phyloP scores from a whole-genome alignment of 2,329 filamentous ascomycete species.

The Alternaria burnsii region DNA sequence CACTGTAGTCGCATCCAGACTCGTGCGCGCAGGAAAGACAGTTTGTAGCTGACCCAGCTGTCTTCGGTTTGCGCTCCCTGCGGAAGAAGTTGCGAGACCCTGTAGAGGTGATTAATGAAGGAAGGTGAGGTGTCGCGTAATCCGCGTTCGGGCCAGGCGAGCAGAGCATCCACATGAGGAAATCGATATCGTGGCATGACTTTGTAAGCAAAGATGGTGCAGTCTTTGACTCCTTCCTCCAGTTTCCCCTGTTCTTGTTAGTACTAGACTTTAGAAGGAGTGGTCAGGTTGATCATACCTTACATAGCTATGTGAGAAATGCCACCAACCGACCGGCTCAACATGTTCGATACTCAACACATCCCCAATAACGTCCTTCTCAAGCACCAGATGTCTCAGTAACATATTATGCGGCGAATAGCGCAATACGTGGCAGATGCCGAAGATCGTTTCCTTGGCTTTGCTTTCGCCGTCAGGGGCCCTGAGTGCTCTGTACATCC shows the following conservation, averaged over 20 bases:
- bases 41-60: slow-evolving; percentile 81
- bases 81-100: slow-evolving; percentile 83
- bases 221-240: slow-evolving; percentile 80
- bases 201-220: slow-evolving; percentile 89
- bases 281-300: slow-evolving; percentile 54
- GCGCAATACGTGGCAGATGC: slow-evolving; percentile 90
- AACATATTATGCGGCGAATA: slow-evolving; percentile 94
- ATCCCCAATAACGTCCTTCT: slow-evolving; percentile 81
- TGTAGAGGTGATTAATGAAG: slow-evolving; percentile 75
- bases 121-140: slow-evolving; percentile 70
- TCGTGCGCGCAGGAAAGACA: slow-evolving; percentile 83
- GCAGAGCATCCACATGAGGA: slow-evolving; percentile 89
- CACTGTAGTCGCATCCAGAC: slow-evolving; percentile 81
- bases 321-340: slow-evolving; percentile 96
- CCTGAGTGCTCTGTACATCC: slow-evolving; percentile 70
- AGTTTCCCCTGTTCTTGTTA: slow-evolving; percentile 74
- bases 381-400: slow-evolving; percentile 78
- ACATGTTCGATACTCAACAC: slow-evolving; percentile 88
- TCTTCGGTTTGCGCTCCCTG: slow-evolving; percentile 75
- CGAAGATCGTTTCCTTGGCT: slow-evolving; percentile 67
- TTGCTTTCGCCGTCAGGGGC: neutral
- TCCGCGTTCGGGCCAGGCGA: slow-evolving; percentile 65
- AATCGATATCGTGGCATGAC: slow-evolving; percentile 94
- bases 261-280: neutral
- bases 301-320: slow-evolving; percentile 72